phyloP scores from a whole-genome alignment of 495 filamentous ascomycete genomes.

The Astrocystis sublimbata region DNA sequence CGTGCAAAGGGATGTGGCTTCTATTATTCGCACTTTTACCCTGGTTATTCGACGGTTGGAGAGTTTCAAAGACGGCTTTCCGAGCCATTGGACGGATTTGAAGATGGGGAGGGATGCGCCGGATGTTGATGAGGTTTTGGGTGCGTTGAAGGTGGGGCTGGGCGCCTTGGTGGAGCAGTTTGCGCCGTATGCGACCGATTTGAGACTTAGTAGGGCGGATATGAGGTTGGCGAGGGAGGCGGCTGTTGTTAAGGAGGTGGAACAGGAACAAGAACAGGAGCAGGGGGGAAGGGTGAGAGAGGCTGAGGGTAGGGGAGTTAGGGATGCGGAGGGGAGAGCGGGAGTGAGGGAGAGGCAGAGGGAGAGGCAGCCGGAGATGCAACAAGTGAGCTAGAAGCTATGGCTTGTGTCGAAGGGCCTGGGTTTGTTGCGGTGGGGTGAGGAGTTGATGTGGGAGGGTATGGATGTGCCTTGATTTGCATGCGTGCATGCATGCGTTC shows the following conservation, averaged over 20 bases:
- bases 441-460: no score
- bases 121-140: slow-evolving; percentile 66
- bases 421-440: background rate
- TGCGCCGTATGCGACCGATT: slow-evolving; percentile 64
- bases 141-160: slow-evolving; percentile 60
- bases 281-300: no score
- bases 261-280: no score
- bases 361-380: background rate
- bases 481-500: no score
- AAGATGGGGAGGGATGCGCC: slow-evolving; percentile 44
- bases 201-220: slow-evolving; percentile 65
- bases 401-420: background rate
- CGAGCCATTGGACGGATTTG: slow-evolving; percentile 82
- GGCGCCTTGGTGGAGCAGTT: slow-evolving; percentile 64
- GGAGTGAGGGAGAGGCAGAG: background rate
- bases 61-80: slow-evolving; percentile 59
- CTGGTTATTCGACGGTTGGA: slow-evolving; percentile 68
- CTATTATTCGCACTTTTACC: slow-evolving; percentile 70
- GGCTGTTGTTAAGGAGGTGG: slow-evolving; percentile 37
- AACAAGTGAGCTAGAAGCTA: background rate
- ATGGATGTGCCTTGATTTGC: no score
- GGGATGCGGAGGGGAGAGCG: slow-evolving; percentile 51
- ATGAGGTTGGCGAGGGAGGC: slow-evolving; percentile 69
- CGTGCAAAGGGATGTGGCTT: slow-evolving; percentile 75
- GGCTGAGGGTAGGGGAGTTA: slow-evolving; percentile 68